Conservation (phyloP, 495 filamentous ascomycete species). For the Neurospora sp. region DNA sequence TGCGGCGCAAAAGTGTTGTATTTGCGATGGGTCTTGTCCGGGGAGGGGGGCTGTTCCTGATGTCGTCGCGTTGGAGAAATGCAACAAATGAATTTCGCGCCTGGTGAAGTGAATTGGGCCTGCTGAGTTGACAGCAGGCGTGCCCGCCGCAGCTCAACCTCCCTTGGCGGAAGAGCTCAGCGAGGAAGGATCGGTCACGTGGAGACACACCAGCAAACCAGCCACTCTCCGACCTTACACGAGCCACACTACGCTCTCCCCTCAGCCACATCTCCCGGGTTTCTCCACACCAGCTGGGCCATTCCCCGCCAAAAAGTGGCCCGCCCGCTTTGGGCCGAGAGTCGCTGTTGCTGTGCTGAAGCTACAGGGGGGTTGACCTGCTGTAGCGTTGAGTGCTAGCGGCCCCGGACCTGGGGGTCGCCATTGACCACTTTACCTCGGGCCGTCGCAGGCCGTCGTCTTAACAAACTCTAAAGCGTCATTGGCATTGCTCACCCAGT, state of each 20-base stretch:
- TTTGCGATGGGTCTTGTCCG: constrained; percentile 7
- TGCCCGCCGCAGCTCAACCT: neutral
- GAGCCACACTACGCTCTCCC: neutral
- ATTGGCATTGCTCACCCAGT: neutral
- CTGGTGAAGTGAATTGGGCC: constrained; percentile 6
- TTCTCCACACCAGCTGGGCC: neutral
- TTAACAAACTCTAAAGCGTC: neutral
- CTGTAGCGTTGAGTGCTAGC: neutral
- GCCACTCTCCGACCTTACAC: neutral
- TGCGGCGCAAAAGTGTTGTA: constrained; percentile 9
- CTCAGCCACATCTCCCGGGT: neutral
- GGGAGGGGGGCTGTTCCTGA: constrained; percentile 16
- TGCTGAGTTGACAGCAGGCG: neutral
- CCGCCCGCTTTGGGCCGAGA: neutral
- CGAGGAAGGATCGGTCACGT: neutral
- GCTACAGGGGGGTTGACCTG: neutral
- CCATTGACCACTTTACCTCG: constrained; percentile 11
- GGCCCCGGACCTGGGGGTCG: neutral
- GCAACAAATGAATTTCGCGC: constrained; percentile 15
- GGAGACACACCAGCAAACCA: neutral
- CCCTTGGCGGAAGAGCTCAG: neutral
- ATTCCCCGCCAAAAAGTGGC: neutral
- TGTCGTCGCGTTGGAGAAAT: constrained; percentile 26
- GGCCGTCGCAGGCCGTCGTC: constrained; percentile 23
- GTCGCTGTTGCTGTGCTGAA: neutral